Conservation (phyloP, 2,329 filamentous ascomycete species). For the Aspergillus quadrilineatus region DNA sequence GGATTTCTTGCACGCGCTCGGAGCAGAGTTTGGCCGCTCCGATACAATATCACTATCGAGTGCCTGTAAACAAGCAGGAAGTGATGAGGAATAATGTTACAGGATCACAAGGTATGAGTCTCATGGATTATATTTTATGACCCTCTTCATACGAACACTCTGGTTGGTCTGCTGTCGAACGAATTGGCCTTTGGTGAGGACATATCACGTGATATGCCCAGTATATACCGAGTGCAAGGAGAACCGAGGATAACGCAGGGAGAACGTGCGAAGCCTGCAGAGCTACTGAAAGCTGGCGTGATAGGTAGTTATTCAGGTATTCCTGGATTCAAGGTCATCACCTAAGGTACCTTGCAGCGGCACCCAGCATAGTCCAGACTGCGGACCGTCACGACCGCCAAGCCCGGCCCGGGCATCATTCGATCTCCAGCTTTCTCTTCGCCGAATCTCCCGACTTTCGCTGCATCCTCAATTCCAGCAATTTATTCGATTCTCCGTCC, state of each 20-base stretch:
- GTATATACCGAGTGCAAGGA: not conserved
- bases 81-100: not conserved
- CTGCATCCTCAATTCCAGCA: not conserved
- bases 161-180: not conserved
- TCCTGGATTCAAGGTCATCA: not conserved
- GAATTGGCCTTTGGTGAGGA: no score
- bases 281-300: not conserved
- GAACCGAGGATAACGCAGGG: no score
- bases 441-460: not conserved
- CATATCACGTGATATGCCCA: not conserved
- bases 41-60: not conserved
- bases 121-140: not conserved
- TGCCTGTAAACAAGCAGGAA: not conserved
- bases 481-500: not conserved
- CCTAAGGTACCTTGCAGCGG: not conserved
- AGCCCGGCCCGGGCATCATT: constrained; percentile 6
- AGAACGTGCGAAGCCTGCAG: not conserved
- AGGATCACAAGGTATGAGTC: no score
- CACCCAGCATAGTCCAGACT: not conserved
- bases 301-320: not conserved
- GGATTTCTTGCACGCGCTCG: constrained; percentile 8
- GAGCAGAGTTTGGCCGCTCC: constrained; percentile 12
- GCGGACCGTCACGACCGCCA: not conserved
- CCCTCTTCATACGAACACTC: not conserved
- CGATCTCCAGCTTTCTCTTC: not conserved